Percentiles rank a stretch among this genome's conserved stretches.
Evolutionary conservation across 805 yeast species (phyloP).

Genomic region (Spathaspora arborariae): DNA sequence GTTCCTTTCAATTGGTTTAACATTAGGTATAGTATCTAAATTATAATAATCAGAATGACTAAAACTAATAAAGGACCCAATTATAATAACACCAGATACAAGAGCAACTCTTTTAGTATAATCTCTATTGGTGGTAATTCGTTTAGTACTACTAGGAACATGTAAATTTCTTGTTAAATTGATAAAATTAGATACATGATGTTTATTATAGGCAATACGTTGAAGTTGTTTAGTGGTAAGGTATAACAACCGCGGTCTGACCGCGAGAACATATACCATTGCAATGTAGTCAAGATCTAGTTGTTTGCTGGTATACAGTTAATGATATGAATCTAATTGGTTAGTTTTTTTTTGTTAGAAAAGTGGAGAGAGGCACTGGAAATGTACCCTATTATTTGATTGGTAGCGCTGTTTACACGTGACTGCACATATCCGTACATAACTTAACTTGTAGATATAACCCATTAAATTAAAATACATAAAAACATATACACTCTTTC

Average conservation of each 20-base stretch:
- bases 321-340: not conserved
- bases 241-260: conserved; percentile 16
- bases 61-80: conserved; percentile 39
- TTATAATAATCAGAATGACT: conserved; percentile 39
- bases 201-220: conserved; percentile 5
- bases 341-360: not conserved
- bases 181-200: conserved; percentile 6
- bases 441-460: not conserved
- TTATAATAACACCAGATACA: conserved; percentile 39
- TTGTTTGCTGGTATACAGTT: not conserved
- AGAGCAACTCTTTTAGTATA: conserved; percentile 31
- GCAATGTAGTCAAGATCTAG: not conserved
- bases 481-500: not conserved
- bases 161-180: conserved; percentile 1
- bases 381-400: too few relatives aligned
- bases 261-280: conserved; percentile 17
- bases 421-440: not conserved
- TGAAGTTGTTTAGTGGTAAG: conserved; percentile 16
- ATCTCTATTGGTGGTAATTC: not conserved
- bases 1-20: not conserved
- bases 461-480: not conserved
- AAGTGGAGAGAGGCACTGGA: not conserved
- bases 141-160: not conserved
- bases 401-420: not conserved
- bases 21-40: conserved; percentile 32